Evolutionary conservation across 495 filamentous ascomycete species (phyloP).

Genomic region (Penicillium malachiteum): DNA sequence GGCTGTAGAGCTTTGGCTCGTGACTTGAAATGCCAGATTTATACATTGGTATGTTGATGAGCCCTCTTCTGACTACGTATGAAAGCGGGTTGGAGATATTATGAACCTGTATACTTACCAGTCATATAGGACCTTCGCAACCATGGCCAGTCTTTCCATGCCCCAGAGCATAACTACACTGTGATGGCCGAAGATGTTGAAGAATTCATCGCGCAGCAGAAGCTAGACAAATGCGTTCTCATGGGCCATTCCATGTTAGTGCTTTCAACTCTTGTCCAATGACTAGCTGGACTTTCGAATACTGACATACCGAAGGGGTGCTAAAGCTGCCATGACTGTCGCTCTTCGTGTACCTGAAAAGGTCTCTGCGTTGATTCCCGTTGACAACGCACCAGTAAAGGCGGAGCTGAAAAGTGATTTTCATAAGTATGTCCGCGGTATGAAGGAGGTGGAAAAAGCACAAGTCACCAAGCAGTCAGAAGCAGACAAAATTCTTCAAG

Average conservation of each 20-base stretch:
- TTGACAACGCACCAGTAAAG: constrained; percentile 92
- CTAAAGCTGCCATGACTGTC: constrained; percentile 90
- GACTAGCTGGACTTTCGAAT: neutral
- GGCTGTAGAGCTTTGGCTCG: constrained; percentile 68
- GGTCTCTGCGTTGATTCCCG: constrained; percentile 69
- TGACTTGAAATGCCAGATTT: constrained; percentile 78
- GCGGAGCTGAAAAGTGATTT: constrained; percentile 72
- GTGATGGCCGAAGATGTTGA: constrained; percentile 86
- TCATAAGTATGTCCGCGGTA: constrained; percentile 76
- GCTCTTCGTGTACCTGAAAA: constrained; percentile 66
- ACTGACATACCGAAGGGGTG: constrained; percentile 61
- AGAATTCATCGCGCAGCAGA: constrained; percentile 74
- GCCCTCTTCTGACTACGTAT: neutral
- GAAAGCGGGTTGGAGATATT: neutral
- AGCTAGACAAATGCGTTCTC: constrained; percentile 65
- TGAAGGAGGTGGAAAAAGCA: constrained; percentile 70
- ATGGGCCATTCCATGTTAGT: constrained; percentile 94
- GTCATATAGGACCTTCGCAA: constrained; percentile 80
- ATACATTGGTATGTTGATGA: constrained; percentile 65
- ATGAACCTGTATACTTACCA: neutral
- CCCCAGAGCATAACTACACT: constrained; percentile 73
- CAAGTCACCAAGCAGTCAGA: constrained; percentile 66
- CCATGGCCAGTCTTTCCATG: constrained; percentile 87
- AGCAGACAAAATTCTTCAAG: constrained; percentile 73
- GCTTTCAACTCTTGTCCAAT: neutral